Conservation (phyloP, 164 flowering plant genomes). For the Magnolia changhungtana region DNA sequence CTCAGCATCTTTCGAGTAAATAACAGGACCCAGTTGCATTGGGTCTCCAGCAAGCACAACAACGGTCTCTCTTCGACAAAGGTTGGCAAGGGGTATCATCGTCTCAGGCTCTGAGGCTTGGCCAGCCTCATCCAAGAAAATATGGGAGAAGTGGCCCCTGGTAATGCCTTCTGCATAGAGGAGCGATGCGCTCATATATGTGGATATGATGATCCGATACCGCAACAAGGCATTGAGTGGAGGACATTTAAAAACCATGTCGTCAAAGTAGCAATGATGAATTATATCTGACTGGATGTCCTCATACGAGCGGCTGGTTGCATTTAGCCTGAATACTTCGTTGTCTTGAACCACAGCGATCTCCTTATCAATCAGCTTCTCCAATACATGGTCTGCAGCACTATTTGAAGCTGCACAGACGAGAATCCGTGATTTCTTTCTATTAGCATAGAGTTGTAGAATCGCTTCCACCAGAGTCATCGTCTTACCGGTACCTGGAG, state of each 20-base stretch:
- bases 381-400: constrained; percentile 84
- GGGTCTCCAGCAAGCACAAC: constrained; percentile 97
- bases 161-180: constrained; percentile 65
- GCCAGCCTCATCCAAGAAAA: constrained; percentile 94
- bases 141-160: constrained; percentile 74
- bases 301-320: constrained; percentile 57
- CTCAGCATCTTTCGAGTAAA: constrained; percentile 69
- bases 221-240: constrained; percentile 39
- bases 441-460: constrained; percentile 55
- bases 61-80: constrained; percentile 49
- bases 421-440: constrained; percentile 43
- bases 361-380: constrained; percentile 40
- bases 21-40: constrained; percentile 84
- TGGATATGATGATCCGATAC: constrained; percentile 71
- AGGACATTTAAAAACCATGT: constrained; percentile 59
- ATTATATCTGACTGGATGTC: constrained; percentile 52
- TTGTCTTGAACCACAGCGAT: constrained; percentile 30
- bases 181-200: constrained; percentile 75
- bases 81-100: constrained; percentile 70
- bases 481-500: constrained; percentile 98
- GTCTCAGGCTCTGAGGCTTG: constrained; percentile 98
- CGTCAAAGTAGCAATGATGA: constrained; percentile 60
- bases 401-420: constrained; percentile 92
- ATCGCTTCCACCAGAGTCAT: constrained; percentile 80
- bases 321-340: constrained; percentile 82